Percentiles rank a stretch among this genome's conserved stretches.
Conservation (phyloP, 805 yeast genomes). For the Naumovozyma castellii region DNA sequence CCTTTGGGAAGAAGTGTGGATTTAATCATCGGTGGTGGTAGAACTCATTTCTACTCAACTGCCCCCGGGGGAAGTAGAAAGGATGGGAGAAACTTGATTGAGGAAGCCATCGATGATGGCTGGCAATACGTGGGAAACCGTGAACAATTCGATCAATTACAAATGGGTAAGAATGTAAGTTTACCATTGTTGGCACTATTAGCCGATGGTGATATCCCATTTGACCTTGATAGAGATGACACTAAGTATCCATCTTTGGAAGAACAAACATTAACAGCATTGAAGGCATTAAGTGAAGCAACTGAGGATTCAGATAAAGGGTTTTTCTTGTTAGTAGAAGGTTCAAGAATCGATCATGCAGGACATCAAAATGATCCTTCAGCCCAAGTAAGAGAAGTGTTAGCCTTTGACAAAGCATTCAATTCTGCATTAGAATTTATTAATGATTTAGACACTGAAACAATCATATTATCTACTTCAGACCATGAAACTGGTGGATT, state of each 20-base stretch:
- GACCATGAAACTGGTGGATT: conserved; percentile 97
- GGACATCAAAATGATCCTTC: conserved; percentile 93
- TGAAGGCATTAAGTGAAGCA: conserved; percentile 56
- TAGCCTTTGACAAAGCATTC: conserved; percentile 80
- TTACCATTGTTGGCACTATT: conserved; percentile 72
- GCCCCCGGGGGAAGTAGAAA: conserved; percentile 46
- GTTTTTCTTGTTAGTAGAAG: conserved; percentile 79
- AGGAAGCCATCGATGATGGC: conserved; percentile 50
- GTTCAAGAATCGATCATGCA: conserved; percentile 90
- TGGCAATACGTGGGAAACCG: conserved; percentile 63
- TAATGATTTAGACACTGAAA: conserved; percentile 59
- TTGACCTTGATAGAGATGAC: conserved; percentile 65
- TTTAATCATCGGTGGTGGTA: conserved; percentile 84
- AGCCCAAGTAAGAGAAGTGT: conserved; percentile 84
- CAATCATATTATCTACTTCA: conserved; percentile 70
- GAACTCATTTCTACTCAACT: conserved; percentile 66
- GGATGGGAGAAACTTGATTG: conserved; percentile 61
- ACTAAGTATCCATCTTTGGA: conserved; percentile 61
- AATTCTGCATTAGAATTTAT: conserved; percentile 64
- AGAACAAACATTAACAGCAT: conserved; percentile 69
- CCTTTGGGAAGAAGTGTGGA: conserved; percentile 75
- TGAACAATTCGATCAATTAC: conserved; percentile 46
- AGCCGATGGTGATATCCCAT: conserved; percentile 73
- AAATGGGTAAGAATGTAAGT: conserved; percentile 50
- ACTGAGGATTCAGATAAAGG: conserved; percentile 70